Base-by-base conservation (phyloP, 331 rosid species). In the Rhamnella rubrinervis region DNA sequence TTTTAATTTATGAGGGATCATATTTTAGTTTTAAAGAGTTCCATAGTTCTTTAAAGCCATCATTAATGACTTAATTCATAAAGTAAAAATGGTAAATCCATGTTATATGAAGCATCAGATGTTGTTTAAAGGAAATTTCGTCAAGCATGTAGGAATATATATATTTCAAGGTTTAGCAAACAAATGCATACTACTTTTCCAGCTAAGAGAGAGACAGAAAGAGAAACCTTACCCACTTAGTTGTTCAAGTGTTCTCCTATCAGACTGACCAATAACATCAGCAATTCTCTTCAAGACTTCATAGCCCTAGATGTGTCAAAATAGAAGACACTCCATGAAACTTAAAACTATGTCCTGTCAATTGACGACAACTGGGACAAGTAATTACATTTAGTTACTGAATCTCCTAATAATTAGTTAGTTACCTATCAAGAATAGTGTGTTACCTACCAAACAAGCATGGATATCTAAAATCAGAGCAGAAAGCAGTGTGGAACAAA, bases 251-350 rank as follows among this genome's bases (percentile, higher is more conserved):
- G 41, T 59, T 68, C 64, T 77, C 78, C 81, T 77, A 58, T 91
- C 72, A 49, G 80, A 78, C 47, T 71, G 80, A 61, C 84, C 86
- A 71, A 95, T 83, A 77, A 89, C 86, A 72, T 91, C 96, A 50
- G 97, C 87, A 75, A 91, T 86, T 74, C 93, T 84, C 80, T 84
- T 91, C 82, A 95, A 86, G 52, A 91, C 90, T 51, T 69, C 81
- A 56, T 87, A 91, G 37, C 98, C 98, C 97, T 93, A 73, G 25
- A 84, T n/a, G 75, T 38, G 21, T 59, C 15, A 14, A 59, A 51
- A 68, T 31, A 83, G 18, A 61, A 67, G 62, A 71, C 65, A 63
- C 70, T 61, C 39, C 18, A 49, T 46, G 67, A 67, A 71, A 67
- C 61, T 70, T 67, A 73, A 74, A 71, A 70, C 2, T 46, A 18